Evolutionary conservation across 2,329 filamentous ascomycete genomes (phyloP), one percentile per base, ranked within the genome.

Genomic region (Grosmannia clavigera): DNA sequence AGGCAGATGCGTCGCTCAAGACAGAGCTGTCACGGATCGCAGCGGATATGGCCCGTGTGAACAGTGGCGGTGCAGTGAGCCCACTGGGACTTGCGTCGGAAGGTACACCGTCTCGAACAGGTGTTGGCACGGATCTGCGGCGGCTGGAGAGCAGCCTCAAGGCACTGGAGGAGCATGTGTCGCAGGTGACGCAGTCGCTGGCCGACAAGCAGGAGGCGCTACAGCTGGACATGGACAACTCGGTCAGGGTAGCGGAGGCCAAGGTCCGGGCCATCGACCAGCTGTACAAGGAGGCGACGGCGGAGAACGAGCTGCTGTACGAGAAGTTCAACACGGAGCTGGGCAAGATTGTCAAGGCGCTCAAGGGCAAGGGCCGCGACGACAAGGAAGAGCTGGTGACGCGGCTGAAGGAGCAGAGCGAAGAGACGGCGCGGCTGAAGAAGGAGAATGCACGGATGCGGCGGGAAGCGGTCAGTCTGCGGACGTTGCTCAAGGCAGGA

Each of bases 231-330:
- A 76, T 95, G 65, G 84, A 90, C 51, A 82, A 77, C 25, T 85
- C 85, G 1, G 77, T 96, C 16, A 80, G 83, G 66, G 84, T 90
- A 1, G 84, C 83, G 16, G 91, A 96, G 70, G 81, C 81, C 61
- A 92, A 94, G 67, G 85, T 86, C 61, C 87, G 85, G 66, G 87
- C 87, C 50, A 83, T 96, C 58, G 92, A 96, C 70, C 88, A 95
- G 72, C 76, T 96, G 58, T 95, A 95, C 74, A 88, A 90, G 65
- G 90, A 96, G 68, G 83, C 86, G 19, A 90, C 85, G 66, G 88
- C 90, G 0, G 92, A 97, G 76, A 97, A 96, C 67, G 92, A 96
- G 73, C 82, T 92, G 35, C 78, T 97, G 60, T 96, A 96, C 71
- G 88, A 92, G 65, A 86, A 86, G 62, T 96, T 96, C 76, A 96